phyloP scores from a whole-genome alignment of 805 yeast species.

The Torulaspora maleeae region DNA sequence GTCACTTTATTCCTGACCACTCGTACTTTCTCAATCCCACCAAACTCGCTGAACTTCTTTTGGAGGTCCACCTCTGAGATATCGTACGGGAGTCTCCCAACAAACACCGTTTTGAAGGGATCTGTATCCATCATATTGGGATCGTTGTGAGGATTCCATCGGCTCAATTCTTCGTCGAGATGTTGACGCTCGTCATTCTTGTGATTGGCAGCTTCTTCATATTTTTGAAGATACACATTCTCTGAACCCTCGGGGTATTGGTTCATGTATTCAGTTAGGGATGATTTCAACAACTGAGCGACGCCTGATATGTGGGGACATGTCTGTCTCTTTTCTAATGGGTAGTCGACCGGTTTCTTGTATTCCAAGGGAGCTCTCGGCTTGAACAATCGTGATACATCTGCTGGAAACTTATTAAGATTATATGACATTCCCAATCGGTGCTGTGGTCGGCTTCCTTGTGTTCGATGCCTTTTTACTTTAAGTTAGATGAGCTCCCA shows the following conservation, averaged over 20 bases:
- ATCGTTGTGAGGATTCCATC: constrained; percentile 57
- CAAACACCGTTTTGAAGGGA: constrained; percentile 73
- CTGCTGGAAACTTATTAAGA: constrained; percentile 38
- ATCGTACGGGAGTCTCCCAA: constrained; percentile 64
- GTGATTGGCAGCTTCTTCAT: constrained; percentile 20
- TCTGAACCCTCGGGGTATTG: constrained; percentile 29
- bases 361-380: constrained; percentile 55
- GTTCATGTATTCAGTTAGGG: constrained; percentile 30
- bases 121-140: constrained; percentile 55
- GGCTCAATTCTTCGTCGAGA: constrained; percentile 36
- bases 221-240: constrained; percentile 27
- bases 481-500: neutral
- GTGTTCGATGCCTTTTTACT: neutral
- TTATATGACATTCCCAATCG: constrained; percentile 23
- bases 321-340: constrained; percentile 42
- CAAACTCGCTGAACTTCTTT: constrained; percentile 56
- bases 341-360: constrained; percentile 46
- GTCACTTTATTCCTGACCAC: constrained; percentile 51
- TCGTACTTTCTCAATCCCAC: constrained; percentile 60
- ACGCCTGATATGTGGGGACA: constrained; percentile 48
- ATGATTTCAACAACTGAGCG: constrained; percentile 29
- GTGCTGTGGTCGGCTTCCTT: neutral
- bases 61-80: constrained; percentile 66
- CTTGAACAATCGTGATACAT: constrained; percentile 40
- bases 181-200: constrained; percentile 24